Evolutionary conservation across 139 green algal species (phyloP).

Genomic region (Parachlorella kessleri): DNA sequence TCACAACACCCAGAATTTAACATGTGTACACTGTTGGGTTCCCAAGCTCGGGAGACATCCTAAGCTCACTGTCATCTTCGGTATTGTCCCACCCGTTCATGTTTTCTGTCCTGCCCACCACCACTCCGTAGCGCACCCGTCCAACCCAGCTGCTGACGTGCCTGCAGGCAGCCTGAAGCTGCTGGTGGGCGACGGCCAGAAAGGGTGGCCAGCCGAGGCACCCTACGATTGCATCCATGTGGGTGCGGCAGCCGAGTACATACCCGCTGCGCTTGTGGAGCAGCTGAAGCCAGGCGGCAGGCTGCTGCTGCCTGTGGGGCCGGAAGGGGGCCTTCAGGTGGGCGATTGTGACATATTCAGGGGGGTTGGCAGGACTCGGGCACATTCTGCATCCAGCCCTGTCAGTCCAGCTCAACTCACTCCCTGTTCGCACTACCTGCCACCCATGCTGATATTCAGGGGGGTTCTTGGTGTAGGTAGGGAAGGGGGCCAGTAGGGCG

Average conservation of each 20-base stretch:
- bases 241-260: slow-evolving; percentile 76
- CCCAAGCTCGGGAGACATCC: too few species aligned
- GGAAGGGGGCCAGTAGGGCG: background rate
- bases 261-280: slow-evolving; percentile 67
- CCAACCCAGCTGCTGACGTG: too few species aligned
- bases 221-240: slow-evolving; percentile 93
- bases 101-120: too few species aligned
- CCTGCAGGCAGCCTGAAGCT: slow-evolving; percentile 27
- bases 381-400: background rate
- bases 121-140: too few species aligned
- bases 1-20: too few species aligned
- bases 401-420: background rate
- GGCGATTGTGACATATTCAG: too few species aligned
- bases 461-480: background rate
- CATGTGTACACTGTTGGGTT: too few species aligned
- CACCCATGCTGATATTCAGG: background rate
- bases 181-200: slow-evolving; percentile 38
- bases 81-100: too few species aligned
- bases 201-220: slow-evolving; percentile 38
- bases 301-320: slow-evolving; percentile 37
- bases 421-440: background rate
- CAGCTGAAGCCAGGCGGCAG: slow-evolving; percentile 53
- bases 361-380: background rate
- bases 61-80: too few species aligned
- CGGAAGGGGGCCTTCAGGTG: slow-evolving; percentile 24